Evolutionary conservation across 164 flowering plant genomes (phyloP), one percentile per base, ranked within the genome.

Genomic region (Vitis cinerea): DNA sequence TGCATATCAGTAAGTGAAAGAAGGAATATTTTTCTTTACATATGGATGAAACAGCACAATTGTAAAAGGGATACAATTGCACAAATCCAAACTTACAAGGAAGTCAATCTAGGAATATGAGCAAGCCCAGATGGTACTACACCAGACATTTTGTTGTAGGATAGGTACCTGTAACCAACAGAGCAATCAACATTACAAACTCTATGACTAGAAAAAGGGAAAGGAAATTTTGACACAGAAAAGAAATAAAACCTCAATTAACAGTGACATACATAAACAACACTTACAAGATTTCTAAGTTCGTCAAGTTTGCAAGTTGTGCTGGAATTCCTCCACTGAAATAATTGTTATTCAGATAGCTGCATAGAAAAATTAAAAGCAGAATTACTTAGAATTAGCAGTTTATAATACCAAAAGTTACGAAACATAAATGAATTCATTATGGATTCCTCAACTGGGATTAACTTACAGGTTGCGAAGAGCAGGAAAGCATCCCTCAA

Each of bases 251-350:
- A n/a, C 14, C 44, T 37, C 44, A 37, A 37, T 37, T 3, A 37
- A 37, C 44, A 37, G 48, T 53, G 8, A 49, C 50, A 53, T 31
- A 17, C 56, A 51, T 53, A 50, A 64, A 11, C 50, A 58, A 64
- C 15, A 77, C 90, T 86, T 79, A 92, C 97, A 92, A 76, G 52
- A 92, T 95, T 78, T 95, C 99, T 84, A 95, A 78, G 70, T 90
- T 93, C 17, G 96, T 84, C 77, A 95, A 79, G 74, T 91, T 93
- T 65, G 94, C 94, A 68, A 93, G 90, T 78, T 95, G 94, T 50
- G 97, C 79, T 19, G 99, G 98, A 75, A 93, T 76, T 58, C 99
- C 97, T 78, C 99, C 99, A 48, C 94, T 88, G 29, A 95, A 86
- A 77, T 85, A 87, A 74, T 95, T 95, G 62, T 93, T 91, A 61